These are phyloP conservation scores for Kandelia obovata DNA, from an alignment of 345 rosid species.

Conservation along the genomic window DNA sequence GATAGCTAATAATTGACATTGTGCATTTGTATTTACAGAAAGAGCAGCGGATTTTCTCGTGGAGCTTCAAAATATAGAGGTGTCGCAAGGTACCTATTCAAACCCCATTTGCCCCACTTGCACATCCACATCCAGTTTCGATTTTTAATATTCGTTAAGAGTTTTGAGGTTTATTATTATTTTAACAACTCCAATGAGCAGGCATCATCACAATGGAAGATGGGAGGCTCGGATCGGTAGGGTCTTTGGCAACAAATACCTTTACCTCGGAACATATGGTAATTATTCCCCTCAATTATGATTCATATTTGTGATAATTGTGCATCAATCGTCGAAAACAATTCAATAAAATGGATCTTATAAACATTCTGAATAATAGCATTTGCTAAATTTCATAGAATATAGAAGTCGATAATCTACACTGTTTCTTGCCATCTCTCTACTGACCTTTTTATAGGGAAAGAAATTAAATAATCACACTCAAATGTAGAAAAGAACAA, in stretches of 20 bases:
- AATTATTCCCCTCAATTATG: neutral
- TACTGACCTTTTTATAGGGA: too few relatives aligned
- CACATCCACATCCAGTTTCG: too few relatives aligned
- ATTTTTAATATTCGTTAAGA: too few relatives aligned
- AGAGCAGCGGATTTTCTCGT: conserved; percentile 91
- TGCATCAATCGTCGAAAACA: neutral
- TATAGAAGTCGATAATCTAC: too few relatives aligned
- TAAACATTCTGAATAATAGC: neutral
- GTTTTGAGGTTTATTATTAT: neutral
- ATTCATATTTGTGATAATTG: neutral
- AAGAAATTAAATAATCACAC: too few relatives aligned
- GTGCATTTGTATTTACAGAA: conserved; percentile 37
- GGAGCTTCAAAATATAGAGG: conserved; percentile 94
- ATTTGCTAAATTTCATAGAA: too few relatives aligned
- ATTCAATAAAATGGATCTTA: neutral
- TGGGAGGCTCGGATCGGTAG: conserved; percentile 85
- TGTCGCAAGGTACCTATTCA: conserved; percentile 67
- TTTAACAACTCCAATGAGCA: conserved; percentile 13
- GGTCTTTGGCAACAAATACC: conserved; percentile 70
- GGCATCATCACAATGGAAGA: conserved; percentile 78
- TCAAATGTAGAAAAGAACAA: too few relatives aligned
- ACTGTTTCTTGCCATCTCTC: too few relatives aligned
- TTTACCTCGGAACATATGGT: conserved; percentile 70
- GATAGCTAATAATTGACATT: neutral
- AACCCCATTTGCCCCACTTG: too few relatives aligned